Evolutionary conservation across 139 green algal species (phyloP).

Genomic region (Spirogloea muscicola): DNA sequence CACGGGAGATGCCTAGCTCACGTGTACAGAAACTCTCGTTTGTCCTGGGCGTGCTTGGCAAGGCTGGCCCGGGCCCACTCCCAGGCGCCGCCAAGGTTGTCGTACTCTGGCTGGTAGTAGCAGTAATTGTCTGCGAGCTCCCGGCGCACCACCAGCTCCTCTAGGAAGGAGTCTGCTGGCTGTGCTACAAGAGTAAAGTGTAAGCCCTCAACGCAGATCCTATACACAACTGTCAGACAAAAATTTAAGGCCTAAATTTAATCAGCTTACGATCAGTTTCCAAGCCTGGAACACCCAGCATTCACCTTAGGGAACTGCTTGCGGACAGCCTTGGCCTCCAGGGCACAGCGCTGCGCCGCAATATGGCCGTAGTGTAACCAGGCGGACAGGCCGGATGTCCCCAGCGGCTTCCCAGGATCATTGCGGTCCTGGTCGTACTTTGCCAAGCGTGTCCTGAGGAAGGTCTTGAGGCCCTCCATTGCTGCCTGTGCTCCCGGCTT

Average conservation of each 20-base stretch:
- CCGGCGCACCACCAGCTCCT: conserved; percentile 87
- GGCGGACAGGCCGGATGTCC: conserved; percentile 76
- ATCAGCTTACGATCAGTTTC: too few species aligned
- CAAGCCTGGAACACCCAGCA: too few species aligned
- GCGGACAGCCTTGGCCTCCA: conserved; percentile 68
- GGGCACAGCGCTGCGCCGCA: conserved; percentile 64
- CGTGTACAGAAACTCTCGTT: conserved; percentile 52
- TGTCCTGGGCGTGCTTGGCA: conserved; percentile 61
- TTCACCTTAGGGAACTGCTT: conserved; percentile 31
- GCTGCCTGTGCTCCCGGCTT: conserved; percentile 54
- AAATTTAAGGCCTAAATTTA: too few species aligned
- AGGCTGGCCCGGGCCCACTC: conserved; percentile 81
- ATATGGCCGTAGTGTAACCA: conserved; percentile 92
- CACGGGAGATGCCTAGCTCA: conserved; percentile 8
- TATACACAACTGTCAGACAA: too few species aligned
- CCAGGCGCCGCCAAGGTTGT: conserved; percentile 67
- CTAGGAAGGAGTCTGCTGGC: conserved; percentile 83
- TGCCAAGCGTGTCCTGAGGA: conserved; percentile 71
- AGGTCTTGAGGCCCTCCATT: conserved; percentile 51
- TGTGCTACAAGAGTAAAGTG: too few species aligned
- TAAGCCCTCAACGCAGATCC: too few species aligned
- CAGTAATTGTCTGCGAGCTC: conserved; percentile 96
- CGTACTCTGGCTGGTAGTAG: conserved; percentile 71
- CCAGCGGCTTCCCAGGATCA: conserved; percentile 64
- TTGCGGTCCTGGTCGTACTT: conserved; percentile 80